These are phyloP conservation scores for Helotiales sp. DNA, from an alignment of 2,329 filamentous ascomycete species.

Conservation along the genomic window DNA sequence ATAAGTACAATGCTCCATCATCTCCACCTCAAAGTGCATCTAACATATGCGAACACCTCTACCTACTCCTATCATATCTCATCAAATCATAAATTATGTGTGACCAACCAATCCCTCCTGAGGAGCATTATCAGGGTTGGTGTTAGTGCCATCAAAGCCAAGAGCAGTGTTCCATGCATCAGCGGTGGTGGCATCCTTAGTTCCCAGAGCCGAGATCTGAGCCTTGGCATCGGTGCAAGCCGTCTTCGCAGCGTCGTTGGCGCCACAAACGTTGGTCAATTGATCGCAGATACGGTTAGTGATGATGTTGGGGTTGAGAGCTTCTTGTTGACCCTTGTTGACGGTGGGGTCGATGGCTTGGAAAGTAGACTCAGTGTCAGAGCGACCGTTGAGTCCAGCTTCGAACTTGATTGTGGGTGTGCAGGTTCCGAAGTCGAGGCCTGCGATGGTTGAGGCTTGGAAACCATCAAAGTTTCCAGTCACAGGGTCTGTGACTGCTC, in stretches of 20 bases:
- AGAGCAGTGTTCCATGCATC: conserved; percentile 42
- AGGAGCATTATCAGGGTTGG: conserved; percentile 34
- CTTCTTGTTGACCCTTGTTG: conserved; percentile 62
- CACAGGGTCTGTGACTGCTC: conserved; percentile 10
- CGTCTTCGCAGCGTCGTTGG: conserved; percentile 58
- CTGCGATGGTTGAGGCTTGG: conserved; percentile 27
- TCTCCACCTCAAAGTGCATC: no score
- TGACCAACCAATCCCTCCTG: conserved; percentile 32
- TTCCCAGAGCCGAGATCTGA: conserved; percentile 49
- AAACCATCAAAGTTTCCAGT: conserved; percentile 18
- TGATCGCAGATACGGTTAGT: conserved; percentile 72
- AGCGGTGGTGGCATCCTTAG: conserved; percentile 48
- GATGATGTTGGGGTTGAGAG: conserved; percentile 72
- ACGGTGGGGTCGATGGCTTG: conserved; percentile 63
- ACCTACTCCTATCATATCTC: conserved; percentile 2
- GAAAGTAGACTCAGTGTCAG: conserved; percentile 64
- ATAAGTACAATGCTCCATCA: no score
- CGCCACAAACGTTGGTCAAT: conserved; percentile 64
- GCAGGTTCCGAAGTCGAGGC: conserved; percentile 50
- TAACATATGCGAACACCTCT: no score
- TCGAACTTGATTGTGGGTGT: conserved; percentile 56
- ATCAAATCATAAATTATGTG: conserved; percentile 16
- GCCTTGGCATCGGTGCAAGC: conserved; percentile 55
- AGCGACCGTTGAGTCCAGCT: conserved; percentile 51
- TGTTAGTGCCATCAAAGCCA: conserved; percentile 36